Evolutionary conservation across 495 filamentous ascomycete species (phyloP).

Genomic region (Aeminium ludgeri): DNA sequence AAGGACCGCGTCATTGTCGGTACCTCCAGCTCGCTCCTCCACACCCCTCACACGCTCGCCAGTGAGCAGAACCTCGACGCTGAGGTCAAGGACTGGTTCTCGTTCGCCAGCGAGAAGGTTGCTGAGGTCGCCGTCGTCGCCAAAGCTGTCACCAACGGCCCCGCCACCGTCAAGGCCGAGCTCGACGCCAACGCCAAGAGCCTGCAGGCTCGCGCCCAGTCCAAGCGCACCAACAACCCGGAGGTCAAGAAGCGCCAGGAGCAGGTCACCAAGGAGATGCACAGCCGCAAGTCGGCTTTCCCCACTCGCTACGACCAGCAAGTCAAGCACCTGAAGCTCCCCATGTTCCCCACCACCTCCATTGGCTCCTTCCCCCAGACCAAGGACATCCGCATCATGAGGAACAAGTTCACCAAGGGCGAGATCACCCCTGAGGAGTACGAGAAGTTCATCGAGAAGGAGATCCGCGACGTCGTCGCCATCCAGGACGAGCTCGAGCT

Average conservation of each 20-base stretch:
- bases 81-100: conserved; percentile 95
- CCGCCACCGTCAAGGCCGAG: conserved; percentile 64
- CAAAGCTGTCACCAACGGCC: conserved; percentile 85
- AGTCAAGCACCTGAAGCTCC: conserved; percentile 73
- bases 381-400: conserved; percentile 86
- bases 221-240: conserved; percentile 88
- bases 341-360: conserved; percentile 95
- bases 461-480: conserved; percentile 82
- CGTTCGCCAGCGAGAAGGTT: conserved; percentile 91
- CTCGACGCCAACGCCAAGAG: conserved; percentile 91
- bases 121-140: conserved; percentile 80
- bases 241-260: conserved; percentile 87
- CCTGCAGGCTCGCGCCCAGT: conserved; percentile 70
- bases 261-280: conserved; percentile 63
- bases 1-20: conserved; percentile 91
- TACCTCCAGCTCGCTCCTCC: conserved; percentile 90
- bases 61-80: conserved; percentile 91
- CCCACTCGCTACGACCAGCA: conserved; percentile 65
- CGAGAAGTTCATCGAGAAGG: conserved; percentile 95
- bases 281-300: conserved; percentile 85
- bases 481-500: conserved; percentile 95
- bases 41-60: conserved; percentile 91
- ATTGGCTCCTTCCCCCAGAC: conserved; percentile 99
- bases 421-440: conserved; percentile 85
- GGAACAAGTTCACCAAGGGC: conserved; percentile 95